Evolutionary conservation across 2,329 filamentous ascomycete species (phyloP), one percentile per base, ranked within the genome.

Genomic region (Colletotrichum noveboracense): DNA sequence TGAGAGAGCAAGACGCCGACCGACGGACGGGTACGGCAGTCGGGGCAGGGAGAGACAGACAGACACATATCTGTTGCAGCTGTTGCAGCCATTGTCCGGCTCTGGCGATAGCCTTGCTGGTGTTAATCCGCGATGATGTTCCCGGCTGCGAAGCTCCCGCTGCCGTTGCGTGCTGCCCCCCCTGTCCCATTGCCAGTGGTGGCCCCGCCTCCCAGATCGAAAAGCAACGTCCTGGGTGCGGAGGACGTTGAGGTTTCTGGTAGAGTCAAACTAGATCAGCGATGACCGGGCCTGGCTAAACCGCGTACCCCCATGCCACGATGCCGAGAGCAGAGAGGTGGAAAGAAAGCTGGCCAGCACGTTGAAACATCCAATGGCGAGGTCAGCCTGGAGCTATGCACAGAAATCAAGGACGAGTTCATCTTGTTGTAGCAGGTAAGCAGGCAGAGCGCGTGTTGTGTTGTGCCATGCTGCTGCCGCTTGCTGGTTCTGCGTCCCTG

Each of bases 241-340:
- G 64, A 67, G 70, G 58, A 73, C 73, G 73, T 75, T 73, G 73
- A 73, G 70, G 43, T 68, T 75, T 75, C 70, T 65, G 38, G 70
- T 64, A 68, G 70, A 73, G 32, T 67, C 64, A 75, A 58, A 48
- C 28, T 56, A 64, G 62, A 72, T 64, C 62, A 72, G 56, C 73
- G 26, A 75, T 52, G 55, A 66, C 73, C 32, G 43, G 38, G 38
- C 68, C 61, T 65, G 68, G 64, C 55, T 64, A 67, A 62, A 65
- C 52, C 30, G 38, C 62, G 21, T 38, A 36, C 61, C 48, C 62
- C 64, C 56, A 73, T 67, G 65, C 26, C 70, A 38, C 21, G 28
- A 24, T 67, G 56, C 64, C 70, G 73, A 64, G 56, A 68, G 69
- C 72, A 70, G 67, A 65, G 34, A 58, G n/a, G 43, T 21, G n/a